phyloP scores from a whole-genome alignment of 495 filamentous ascomycete genomes.

The Daldinia decipiens region DNA sequence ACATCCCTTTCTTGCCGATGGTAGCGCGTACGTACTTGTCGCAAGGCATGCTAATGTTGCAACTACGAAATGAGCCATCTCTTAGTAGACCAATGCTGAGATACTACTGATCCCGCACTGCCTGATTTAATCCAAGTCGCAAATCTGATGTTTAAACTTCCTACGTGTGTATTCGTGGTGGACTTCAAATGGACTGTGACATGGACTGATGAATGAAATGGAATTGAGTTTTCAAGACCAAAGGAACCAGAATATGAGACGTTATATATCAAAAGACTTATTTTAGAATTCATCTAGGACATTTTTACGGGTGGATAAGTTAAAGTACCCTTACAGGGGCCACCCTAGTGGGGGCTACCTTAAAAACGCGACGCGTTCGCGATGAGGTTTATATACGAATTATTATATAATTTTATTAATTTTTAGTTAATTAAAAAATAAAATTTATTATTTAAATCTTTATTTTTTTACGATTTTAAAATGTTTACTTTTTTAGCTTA shows the following conservation, averaged over 20 bases:
- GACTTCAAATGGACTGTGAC: constrained; percentile 14
- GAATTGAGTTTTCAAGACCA: constrained; percentile 10
- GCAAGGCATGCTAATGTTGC: constrained; percentile 24
- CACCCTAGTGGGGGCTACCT: too few relatives aligned
- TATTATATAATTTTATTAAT: too few relatives aligned
- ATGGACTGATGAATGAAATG: constrained; percentile 10
- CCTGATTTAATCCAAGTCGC: neutral
- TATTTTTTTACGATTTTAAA: too few relatives aligned
- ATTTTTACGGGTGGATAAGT: constrained; percentile 6
- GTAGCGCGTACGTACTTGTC: constrained; percentile 27
- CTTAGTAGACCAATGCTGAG: neutral
- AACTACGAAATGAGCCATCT: constrained; percentile 17
- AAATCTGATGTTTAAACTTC: neutral
- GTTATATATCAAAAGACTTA: constrained; percentile 29
- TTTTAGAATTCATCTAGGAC: constrained; percentile 18
- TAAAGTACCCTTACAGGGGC: too few relatives aligned
- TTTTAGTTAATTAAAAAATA: too few relatives aligned
- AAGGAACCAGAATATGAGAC: neutral
- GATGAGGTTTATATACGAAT: too few relatives aligned
- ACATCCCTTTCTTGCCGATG: constrained; percentile 30
- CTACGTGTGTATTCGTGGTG: neutral
- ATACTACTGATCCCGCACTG: neutral
- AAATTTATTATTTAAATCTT: too few relatives aligned
- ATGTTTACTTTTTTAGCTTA: too few relatives aligned
- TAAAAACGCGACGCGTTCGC: too few relatives aligned